Conservation (phyloP, 305 asterid species). For the Solanum aculeatissimum region DNA sequence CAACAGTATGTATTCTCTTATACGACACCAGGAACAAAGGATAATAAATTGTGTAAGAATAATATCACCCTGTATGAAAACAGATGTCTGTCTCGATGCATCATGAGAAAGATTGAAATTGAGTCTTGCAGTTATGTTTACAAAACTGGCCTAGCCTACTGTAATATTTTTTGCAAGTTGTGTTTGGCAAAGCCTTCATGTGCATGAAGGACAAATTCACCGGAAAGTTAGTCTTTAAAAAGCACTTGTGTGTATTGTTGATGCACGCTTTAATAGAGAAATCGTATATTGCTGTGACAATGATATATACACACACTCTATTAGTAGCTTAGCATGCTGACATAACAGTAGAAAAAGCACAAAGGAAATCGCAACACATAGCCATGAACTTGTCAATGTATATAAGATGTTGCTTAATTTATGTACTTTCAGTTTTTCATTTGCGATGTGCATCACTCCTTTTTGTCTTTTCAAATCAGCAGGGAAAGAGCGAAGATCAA, state of each 20-base stretch:
- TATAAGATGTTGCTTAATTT: not conserved
- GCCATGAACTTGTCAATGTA: not conserved
- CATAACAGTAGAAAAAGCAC: not conserved
- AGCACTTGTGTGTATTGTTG: not conserved
- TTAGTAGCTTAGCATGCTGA: not conserved
- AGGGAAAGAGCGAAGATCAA: constrained; percentile 44
- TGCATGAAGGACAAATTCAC: not conserved
- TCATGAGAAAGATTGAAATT: not conserved
- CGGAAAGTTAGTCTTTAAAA: not conserved
- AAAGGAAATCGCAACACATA: not conserved
- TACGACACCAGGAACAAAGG: not conserved
- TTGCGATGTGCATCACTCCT: not conserved
- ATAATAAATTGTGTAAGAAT: not conserved
- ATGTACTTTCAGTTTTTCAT: not conserved
- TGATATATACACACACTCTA: not conserved
- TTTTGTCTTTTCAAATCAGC: not conserved
- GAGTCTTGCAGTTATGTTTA: not conserved
- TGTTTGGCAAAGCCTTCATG: not conserved
- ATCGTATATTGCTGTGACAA: not conserved
- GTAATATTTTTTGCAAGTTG: not conserved
- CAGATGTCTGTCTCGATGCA: not conserved
- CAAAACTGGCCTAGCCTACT: not conserved
- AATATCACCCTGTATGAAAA: not conserved
- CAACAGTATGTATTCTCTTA: not conserved
- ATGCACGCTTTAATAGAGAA: not conserved